Conservation (phyloP, 306 rosid species). For the Nissolia schottii region DNA sequence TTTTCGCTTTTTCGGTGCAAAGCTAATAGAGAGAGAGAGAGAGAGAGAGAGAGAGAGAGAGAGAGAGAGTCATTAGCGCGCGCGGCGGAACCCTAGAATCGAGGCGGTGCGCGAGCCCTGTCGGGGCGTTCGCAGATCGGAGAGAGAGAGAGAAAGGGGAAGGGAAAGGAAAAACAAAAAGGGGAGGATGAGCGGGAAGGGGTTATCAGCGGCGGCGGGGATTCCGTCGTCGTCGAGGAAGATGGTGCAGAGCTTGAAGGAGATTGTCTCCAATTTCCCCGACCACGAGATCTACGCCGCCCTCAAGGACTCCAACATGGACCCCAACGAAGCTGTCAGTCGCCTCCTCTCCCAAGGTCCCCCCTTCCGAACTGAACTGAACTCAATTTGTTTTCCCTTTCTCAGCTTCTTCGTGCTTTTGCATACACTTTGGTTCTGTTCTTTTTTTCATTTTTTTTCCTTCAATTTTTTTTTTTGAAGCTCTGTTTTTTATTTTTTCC, state of each 20-base stretch:
- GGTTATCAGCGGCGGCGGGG: conserved; percentile 46
- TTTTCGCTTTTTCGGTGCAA: conserved; percentile 25
- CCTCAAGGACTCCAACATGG: conserved; percentile 83
- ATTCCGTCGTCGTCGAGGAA: conserved; percentile 64
- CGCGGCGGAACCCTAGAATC: conserved; percentile 23
- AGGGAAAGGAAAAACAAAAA: not conserved
- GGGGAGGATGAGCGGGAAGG: conserved; percentile 54
- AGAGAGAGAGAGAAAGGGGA: not conserved
- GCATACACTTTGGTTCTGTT: not conserved
- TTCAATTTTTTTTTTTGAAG: too few relatives aligned
- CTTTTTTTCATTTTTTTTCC: too few relatives aligned
- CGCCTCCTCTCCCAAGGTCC: conserved; percentile 78
- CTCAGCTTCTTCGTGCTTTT: too few relatives aligned
- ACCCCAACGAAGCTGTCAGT: conserved; percentile 81
- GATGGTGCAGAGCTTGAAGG: conserved; percentile 81
- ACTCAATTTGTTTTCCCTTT: not conserved
- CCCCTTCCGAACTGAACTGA: not conserved
- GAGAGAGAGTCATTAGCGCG: not conserved
- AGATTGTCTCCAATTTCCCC: conserved; percentile 65
- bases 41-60: not conserved
- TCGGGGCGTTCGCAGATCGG: not conserved
- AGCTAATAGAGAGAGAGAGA: not conserved
- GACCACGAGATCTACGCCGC: conserved; percentile 77
- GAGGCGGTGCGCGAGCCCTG: not conserved
- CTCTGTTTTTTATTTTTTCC: too few relatives aligned